These are phyloP conservation scores for Ceratobasidium papillatum DNA, from an alignment of 1,284 basidiomycete genomes.

Conservation along the genomic window DNA sequence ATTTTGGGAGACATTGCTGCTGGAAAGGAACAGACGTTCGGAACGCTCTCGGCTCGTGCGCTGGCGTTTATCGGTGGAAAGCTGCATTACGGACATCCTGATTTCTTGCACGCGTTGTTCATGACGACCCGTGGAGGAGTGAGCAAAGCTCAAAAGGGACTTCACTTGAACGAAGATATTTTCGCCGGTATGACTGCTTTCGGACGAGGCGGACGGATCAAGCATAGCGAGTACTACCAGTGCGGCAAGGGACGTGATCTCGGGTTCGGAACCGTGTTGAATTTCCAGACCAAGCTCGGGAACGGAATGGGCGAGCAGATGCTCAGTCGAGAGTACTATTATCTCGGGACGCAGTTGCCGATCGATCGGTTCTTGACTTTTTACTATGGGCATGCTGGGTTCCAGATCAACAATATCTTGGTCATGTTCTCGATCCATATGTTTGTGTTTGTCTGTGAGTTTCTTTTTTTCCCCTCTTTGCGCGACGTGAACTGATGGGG, in stretches of 20 bases:
- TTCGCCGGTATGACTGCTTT: conserved; percentile 99
- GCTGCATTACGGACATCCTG: conserved; percentile 98
- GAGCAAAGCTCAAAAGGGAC: conserved; percentile 98
- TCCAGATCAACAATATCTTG: conserved; percentile 99
- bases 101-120: conserved; percentile 98
- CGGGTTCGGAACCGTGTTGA: conserved; percentile 98
- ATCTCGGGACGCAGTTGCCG: conserved; percentile 96
- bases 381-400: conserved; percentile 99
- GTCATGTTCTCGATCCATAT: conserved; percentile 94
- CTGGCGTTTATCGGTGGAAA: conserved; percentile 99
- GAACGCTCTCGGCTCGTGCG: conserved; percentile 93
- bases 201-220: conserved; percentile 96
- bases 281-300: conserved; percentile 99
- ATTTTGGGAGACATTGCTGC: conserved; percentile 98
- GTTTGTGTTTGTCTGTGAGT: conserved; percentile 85
- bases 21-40: conserved; percentile 99
- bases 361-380: conserved; percentile 99
- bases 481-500: conserved; percentile 43
- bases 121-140: conserved; percentile 99
- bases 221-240: conserved; percentile 99
- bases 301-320: conserved; percentile 99
- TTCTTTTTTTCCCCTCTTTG: neutral
- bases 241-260: conserved; percentile 99
- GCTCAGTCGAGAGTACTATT: conserved; percentile 99
- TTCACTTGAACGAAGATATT: conserved; percentile 99